phyloP scores from a whole-genome alignment of 2,329 filamentous ascomycete genomes.

The Rugonectria rugulosa region DNA sequence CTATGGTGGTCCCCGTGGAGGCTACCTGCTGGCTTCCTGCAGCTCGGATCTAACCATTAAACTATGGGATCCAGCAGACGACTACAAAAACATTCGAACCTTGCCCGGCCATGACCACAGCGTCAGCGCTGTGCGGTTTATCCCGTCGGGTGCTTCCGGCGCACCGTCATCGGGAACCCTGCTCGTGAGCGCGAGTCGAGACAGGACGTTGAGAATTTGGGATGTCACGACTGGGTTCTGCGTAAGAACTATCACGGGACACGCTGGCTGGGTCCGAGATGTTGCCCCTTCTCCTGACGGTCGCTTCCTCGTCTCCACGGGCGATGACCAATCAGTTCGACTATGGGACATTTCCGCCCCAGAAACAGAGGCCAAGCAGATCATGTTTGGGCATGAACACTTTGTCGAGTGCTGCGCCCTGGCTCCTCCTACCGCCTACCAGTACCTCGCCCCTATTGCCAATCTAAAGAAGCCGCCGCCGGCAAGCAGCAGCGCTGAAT shows the following conservation, averaged over 20 bases:
- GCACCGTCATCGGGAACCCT: constrained; percentile 83
- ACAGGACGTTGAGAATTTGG: constrained; percentile 88
- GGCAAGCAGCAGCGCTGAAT: constrained; percentile 79
- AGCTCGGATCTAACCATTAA: constrained; percentile 93
- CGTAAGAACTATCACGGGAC: constrained; percentile 86
- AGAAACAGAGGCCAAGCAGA: constrained; percentile 75
- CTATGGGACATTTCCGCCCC: constrained; percentile 81
- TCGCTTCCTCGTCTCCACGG: constrained; percentile 81
- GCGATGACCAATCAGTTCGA: constrained; percentile 81
- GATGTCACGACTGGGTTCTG: constrained; percentile 93
- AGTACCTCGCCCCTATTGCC: constrained; percentile 78
- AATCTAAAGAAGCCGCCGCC: constrained; percentile 85
- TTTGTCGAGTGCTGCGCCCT: constrained; percentile 86
- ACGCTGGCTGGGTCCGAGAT: constrained; percentile 90
- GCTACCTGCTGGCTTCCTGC: constrained; percentile 64
- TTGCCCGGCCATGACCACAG: constrained; percentile 92
- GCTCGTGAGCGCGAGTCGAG: constrained; percentile 84
- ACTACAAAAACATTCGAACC: constrained; percentile 95
- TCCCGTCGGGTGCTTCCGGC: constrained; percentile 82
- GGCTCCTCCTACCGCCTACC: constrained; percentile 80
- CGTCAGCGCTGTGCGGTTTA: constrained; percentile 87
- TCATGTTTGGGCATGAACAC: constrained; percentile 87
- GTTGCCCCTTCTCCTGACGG: constrained; percentile 85
- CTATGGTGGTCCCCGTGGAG: constrained; percentile 82
- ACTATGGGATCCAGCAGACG: constrained; percentile 89